phyloP scores from a whole-genome alignment of 2,329 filamentous ascomycete genomes.

The Ophiostoma piceae region DNA sequence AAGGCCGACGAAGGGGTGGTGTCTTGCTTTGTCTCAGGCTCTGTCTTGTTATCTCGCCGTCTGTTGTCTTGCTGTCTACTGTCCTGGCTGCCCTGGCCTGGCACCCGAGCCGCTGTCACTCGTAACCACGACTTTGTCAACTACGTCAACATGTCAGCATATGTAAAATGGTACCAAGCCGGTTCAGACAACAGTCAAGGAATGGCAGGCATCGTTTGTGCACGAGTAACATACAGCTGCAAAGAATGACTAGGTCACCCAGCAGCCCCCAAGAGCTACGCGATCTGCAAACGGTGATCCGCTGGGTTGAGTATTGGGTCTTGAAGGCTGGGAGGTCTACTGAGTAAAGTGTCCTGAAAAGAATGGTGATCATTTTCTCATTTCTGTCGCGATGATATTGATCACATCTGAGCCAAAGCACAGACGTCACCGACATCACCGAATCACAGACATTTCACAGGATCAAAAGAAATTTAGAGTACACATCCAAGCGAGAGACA shows the following conservation, averaged over 20 bases:
- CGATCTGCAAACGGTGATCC: constrained; percentile 16
- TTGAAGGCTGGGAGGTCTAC: not conserved
- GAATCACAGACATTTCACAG: constrained; percentile 1
- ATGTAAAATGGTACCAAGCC: not conserved
- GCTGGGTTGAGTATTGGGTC: not conserved
- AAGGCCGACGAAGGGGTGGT: not conserved
- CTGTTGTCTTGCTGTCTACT: not conserved
- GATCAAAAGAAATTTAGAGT: not conserved
- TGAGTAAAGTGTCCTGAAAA: not conserved
- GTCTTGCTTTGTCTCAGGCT: not conserved
- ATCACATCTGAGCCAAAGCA: not conserved
- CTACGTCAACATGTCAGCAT: not conserved
- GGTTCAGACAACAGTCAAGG: not conserved
- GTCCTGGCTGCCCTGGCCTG: too few species aligned
- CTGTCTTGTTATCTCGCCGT: not conserved
- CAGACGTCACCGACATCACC: not conserved
- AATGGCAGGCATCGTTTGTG: not conserved
- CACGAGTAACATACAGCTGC: not conserved
- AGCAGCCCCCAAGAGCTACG: constrained; percentile 4
- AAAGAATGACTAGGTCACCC: not conserved
- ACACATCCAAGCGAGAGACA: constrained; percentile 2
- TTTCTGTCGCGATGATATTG: not conserved
- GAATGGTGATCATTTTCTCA: not conserved
- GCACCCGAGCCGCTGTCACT: not conserved
- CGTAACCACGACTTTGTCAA: not conserved